phyloP scores from a whole-genome alignment of 495 filamentous ascomycete species.

The Podospora fimiseda region DNA sequence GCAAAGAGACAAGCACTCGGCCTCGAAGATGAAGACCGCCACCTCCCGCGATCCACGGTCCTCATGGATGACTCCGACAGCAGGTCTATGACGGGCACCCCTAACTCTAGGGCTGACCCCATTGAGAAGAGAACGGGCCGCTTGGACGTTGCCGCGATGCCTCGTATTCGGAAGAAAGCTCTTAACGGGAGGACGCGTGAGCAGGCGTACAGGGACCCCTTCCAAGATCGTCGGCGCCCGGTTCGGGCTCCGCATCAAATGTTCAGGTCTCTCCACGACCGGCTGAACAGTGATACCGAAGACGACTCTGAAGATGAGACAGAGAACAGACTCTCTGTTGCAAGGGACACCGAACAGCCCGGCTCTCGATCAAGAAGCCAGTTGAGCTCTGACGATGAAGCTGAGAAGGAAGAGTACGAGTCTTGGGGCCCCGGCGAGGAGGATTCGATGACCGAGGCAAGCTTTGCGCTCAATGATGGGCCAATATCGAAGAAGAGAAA shows the following conservation, averaged over 20 bases:
- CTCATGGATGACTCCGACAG: constrained; percentile 49
- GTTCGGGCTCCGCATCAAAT: constrained; percentile 35
- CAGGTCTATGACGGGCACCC: constrained; percentile 54
- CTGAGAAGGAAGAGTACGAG: constrained; percentile 55
- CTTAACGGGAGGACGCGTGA: constrained; percentile 54
- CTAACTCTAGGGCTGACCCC: constrained; percentile 58
- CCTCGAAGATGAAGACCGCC: constrained; percentile 65
- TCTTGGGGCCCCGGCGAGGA: constrained; percentile 42
- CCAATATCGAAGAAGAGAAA: constrained; percentile 61
- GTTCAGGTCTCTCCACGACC: constrained; percentile 49
- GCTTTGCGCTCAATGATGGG: constrained; percentile 41
- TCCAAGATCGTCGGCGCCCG: constrained; percentile 55
- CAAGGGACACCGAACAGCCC: constrained; percentile 70
- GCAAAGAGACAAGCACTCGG: constrained; percentile 70
- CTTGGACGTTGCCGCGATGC: constrained; percentile 58
- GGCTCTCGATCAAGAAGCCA: constrained; percentile 77
- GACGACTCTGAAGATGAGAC: constrained; percentile 48
- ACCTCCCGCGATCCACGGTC: constrained; percentile 33
- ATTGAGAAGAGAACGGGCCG: constrained; percentile 44
- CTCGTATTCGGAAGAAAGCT: constrained; percentile 64
- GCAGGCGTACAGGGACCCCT: constrained; percentile 69
- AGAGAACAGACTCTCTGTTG: constrained; percentile 46
- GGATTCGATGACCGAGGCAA: constrained; percentile 51
- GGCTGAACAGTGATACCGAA: constrained; percentile 50
- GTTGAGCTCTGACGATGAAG: constrained; percentile 61